These are phyloP conservation scores for Digitaria exilis DNA, from an alignment of 202 grass and related monocot species.

Conservation along the genomic window DNA sequence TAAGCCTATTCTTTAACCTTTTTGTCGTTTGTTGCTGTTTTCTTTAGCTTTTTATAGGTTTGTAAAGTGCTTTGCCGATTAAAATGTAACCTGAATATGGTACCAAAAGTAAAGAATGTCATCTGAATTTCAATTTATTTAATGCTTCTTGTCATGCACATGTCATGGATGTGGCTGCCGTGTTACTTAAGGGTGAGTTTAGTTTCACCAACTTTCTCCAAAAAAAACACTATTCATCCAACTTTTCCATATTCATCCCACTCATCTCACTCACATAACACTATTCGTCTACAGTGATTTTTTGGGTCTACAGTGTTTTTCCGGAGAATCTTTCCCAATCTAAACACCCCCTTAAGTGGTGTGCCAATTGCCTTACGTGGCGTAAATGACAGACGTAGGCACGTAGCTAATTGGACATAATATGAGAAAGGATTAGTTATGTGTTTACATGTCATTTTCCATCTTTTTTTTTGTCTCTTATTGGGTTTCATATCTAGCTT, in stretches of 20 bases:
- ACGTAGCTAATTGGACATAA: background rate
- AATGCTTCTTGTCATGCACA: background rate
- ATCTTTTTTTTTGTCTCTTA: background rate
- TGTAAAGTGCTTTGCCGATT: background rate
- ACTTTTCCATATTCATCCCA: too few species aligned
- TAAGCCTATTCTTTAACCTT: background rate
- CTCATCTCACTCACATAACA: too few species aligned
- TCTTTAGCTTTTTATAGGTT: background rate
- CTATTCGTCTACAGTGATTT: too few species aligned
- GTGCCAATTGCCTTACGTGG: background rate
- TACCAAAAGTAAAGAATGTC: background rate
- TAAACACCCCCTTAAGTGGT: too few species aligned
- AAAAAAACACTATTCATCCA: too few species aligned
- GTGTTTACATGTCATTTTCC: background rate
- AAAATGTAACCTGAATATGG: background rate
- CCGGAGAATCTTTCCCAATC: too few species aligned
- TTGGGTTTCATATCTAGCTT: background rate
- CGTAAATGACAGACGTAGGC: background rate
- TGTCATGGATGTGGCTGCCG: background rate
- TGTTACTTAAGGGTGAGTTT: too few species aligned
- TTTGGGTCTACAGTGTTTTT: too few species aligned
- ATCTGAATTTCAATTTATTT: background rate
- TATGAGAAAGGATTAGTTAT: background rate
- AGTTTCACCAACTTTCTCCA: too few species aligned
- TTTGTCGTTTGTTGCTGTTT: background rate